phyloP scores from a whole-genome alignment of 257 asterid species.

The Forsythia suspensa region DNA sequence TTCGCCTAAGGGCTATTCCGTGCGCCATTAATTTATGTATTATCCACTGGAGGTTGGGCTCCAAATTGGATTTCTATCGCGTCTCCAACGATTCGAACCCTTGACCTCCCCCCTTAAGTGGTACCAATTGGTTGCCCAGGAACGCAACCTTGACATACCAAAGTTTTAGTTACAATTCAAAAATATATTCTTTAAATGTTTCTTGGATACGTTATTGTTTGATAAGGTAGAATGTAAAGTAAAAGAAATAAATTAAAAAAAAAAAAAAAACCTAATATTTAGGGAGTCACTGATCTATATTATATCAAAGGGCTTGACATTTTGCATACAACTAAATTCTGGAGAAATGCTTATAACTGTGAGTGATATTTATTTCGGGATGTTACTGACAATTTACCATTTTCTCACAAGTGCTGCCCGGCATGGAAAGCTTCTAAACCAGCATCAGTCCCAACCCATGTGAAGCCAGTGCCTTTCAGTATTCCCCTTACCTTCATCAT shows the following conservation, averaged over 20 bases:
- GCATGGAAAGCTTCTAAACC: conserved; percentile 72
- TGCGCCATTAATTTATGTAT: no score
- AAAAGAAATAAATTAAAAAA: no score
- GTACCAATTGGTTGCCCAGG: conserved; percentile 1
- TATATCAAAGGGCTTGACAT: not conserved
- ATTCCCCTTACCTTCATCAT: conserved; percentile 82
- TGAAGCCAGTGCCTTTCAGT: conserved; percentile 81
- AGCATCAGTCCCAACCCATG: conserved; percentile 74
- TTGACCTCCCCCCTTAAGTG: no score
- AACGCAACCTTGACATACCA: conserved; percentile 58
- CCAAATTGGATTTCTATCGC: no score
- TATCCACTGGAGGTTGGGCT: no score
- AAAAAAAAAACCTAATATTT: not conserved
- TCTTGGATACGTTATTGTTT: not conserved
- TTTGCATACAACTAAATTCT: not conserved
- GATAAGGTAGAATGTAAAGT: no score
- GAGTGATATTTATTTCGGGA: no score
- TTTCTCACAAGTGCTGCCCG: conserved; percentile 37
- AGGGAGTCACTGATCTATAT: not conserved
- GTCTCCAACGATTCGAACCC: no score
- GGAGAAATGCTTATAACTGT: no score
- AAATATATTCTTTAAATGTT: no score
- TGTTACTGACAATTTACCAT: not conserved
- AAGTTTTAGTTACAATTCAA: not conserved
- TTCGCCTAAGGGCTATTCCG: no score